phyloP scores from a whole-genome alignment of 2,329 filamentous ascomycete genomes.

The Venturia asperata region DNA sequence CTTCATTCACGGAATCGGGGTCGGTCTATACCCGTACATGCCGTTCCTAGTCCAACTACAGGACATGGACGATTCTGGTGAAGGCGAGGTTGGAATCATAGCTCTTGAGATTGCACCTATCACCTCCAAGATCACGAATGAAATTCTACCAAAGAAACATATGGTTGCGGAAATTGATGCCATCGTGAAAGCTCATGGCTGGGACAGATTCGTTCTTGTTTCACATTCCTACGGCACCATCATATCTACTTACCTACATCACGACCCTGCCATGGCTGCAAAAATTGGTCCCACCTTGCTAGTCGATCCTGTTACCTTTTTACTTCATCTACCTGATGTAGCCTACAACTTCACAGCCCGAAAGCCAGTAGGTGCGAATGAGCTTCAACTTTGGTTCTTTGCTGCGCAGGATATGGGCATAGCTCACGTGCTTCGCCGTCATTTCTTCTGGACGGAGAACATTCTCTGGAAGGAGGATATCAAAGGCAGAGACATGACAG shows the following conservation, averaged over 20 bases:
- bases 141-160: slow-evolving; percentile 45
- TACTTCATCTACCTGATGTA: slow-evolving; percentile 62
- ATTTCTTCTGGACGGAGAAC: slow-evolving; percentile 67
- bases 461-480: slow-evolving; percentile 62
- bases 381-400: slow-evolving; percentile 62
- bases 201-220: slow-evolving; percentile 52
- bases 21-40: slow-evolving; percentile 58
- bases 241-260: slow-evolving; percentile 55
- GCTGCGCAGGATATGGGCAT: slow-evolving; percentile 61
- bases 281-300: slow-evolving; percentile 40
- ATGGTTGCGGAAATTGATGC: slow-evolving; percentile 50
- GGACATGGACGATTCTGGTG: slow-evolving; percentile 24
- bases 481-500: slow-evolving; percentile 42
- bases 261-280: slow-evolving; percentile 40
- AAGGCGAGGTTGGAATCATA: slow-evolving; percentile 53
- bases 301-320: slow-evolving; percentile 58
- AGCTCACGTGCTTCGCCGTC: slow-evolving; percentile 54
- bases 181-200: slow-evolving; percentile 53
- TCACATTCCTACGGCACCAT: slow-evolving; percentile 58
- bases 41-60: slow-evolving; percentile 50
- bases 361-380: slow-evolving; percentile 48
- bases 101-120: slow-evolving; percentile 60
- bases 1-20: slow-evolving; percentile 64
- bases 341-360: slow-evolving; percentile 62
- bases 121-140: slow-evolving; percentile 53